Base-by-base conservation (phyloP, 768 basidiomycete species). In the Lactarius evosmus region DNA sequence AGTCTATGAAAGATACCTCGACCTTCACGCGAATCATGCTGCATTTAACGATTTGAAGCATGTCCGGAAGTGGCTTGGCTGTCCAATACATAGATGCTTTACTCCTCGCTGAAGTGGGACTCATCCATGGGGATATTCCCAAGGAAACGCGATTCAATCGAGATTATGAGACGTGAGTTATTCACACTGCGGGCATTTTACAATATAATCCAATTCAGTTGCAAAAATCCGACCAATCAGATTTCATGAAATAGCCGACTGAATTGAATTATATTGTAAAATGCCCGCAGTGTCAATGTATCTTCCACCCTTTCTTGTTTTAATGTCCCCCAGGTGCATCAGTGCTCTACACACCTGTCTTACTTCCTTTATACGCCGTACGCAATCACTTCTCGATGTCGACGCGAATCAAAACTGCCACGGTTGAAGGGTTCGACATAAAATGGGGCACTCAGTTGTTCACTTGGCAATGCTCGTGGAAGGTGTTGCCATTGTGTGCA, bases 81-180 rank as follows among this genome's bases (percentile, higher is more conserved):
- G 98, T 76, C 52, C 93, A 95, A 74, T 99, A 95, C 74, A 83
- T 99, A 61, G 95, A 95, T 71, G 76, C 90, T 58, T 81, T 98
- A n/a, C 78, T 92, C 46, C 80, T 82, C 52, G 82, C 86, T 27
- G 81, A 88, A 72, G 78, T 79, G 17, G 81, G 79, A 25, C 77
- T 77, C 29, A 74, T 94, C 27, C 92, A 94, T 72, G 70, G 74
- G 55, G 89, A 93, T 67, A 77, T 93, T 58, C 74, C 88, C 7
- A 86, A 82, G 70, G 87, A 89, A 62, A 83, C 81, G 30, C 83
- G 87, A 30, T 77, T 79, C 56, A 81, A 84, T 17, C 90, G 89
- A 68, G 91, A 91, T 66, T 95, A 88, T 71, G 91, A 93, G 73
- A 76, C 73, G 92, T 94, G 67, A 60, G 89, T 79, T n/a, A 5